A percentile compares a stretch with the other conserved stretches of the same genome.
phyloP scores from a whole-genome alignment of 2,329 filamentous ascomycete species.

The Beauveria sp. region DNA sequence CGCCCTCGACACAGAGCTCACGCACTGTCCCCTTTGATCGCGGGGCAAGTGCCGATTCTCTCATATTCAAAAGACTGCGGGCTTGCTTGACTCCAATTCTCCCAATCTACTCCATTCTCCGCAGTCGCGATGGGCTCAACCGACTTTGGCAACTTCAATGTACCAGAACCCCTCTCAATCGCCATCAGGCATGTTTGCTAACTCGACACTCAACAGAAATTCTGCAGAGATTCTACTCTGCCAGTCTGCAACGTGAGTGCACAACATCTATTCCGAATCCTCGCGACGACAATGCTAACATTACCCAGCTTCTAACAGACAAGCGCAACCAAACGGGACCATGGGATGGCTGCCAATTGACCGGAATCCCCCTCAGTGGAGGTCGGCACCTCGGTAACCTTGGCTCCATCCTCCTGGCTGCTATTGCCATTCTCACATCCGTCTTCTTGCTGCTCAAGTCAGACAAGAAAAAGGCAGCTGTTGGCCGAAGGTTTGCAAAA shows the following conservation, averaged over 20 bases:
- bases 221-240: slow-evolving; percentile 77
- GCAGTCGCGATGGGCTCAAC: slow-evolving; percentile 49
- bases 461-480: slow-evolving; percentile 85
- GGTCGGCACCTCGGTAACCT: slow-evolving; percentile 69
- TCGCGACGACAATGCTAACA: slow-evolving; percentile 8
- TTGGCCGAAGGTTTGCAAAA: slow-evolving; percentile 69
- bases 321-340: slow-evolving; percentile 50
- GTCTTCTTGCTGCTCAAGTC: slow-evolving; percentile 68
- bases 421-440: slow-evolving; percentile 63
- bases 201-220: slow-evolving; percentile 45
- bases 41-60: neutral
- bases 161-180: slow-evolving; percentile 24
- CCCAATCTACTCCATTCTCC: slow-evolving; percentile 13
- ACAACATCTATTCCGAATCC: neutral
- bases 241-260: slow-evolving; percentile 74
- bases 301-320: slow-evolving; percentile 53
- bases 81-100: neutral
- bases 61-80: neutral
- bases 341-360: slow-evolving; percentile 66
- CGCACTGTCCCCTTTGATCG: neutral
- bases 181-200: slow-evolving; percentile 12
- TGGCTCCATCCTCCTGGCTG: slow-evolving; percentile 82
- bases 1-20: neutral
- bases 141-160: slow-evolving; percentile 54
- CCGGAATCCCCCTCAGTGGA: slow-evolving; percentile 63